Evolutionary conservation across 352 stramenopile genomes (phyloP).

Genomic region (Globisporangium viniferum): DNA sequence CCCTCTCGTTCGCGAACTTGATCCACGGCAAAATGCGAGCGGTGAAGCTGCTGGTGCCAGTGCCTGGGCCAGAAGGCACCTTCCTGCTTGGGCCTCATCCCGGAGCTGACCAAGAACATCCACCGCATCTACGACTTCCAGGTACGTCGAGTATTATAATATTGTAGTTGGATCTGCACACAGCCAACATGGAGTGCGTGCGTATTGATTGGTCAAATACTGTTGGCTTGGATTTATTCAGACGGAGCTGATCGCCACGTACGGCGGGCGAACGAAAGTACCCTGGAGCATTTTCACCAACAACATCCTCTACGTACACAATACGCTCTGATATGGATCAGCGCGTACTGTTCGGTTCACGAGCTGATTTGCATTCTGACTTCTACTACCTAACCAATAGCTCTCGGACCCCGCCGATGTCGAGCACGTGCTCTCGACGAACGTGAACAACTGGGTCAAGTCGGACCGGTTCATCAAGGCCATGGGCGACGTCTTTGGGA

Average conservation of each 20-base stretch:
- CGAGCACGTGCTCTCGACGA: constrained; percentile 22
- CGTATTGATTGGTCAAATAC: no score
- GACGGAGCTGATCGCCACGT: neutral
- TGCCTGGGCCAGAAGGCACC: constrained; percentile 9
- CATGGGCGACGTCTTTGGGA: constrained; percentile 4
- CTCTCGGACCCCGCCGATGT: constrained; percentile 13
- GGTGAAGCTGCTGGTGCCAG: constrained; percentile 6
- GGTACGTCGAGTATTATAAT: constrained; percentile 1
- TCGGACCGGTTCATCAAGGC: constrained; percentile 11
- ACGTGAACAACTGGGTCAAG: constrained; percentile 24
- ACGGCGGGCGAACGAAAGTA: neutral
- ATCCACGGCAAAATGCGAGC: constrained; percentile 13
- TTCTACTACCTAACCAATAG: neutral
- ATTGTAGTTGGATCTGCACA: neutral
- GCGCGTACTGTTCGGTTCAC: neutral
- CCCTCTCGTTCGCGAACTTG: neutral
- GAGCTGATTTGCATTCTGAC: neutral
- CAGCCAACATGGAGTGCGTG: neutral
- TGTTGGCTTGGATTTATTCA: neutral
- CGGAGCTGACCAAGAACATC: constrained; percentile 11
- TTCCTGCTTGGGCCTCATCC: constrained; percentile 16
- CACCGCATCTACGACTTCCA: constrained; percentile 20
- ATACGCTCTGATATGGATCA: neutral
- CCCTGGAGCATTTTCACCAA: neutral
- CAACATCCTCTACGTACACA: neutral